phyloP scores from a whole-genome alignment of 2,329 filamentous ascomycete species.

The Biscogniauxia marginata region DNA sequence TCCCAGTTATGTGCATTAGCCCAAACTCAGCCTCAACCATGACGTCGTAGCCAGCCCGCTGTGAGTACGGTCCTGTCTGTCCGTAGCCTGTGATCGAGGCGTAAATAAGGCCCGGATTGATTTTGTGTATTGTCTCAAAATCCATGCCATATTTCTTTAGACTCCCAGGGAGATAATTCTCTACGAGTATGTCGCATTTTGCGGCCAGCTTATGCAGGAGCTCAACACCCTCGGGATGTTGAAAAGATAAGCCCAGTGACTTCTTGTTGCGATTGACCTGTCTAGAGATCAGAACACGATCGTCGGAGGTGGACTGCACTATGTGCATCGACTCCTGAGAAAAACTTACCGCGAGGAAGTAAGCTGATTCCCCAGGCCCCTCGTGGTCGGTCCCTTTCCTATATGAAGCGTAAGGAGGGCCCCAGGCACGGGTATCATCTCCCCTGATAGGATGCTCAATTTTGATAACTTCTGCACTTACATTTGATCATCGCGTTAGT shows the following conservation, averaged over 20 bases:
- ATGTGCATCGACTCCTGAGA: neutral
- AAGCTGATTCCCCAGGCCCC: constrained; percentile 88
- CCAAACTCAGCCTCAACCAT: constrained; percentile 99
- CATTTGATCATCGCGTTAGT: constrained; percentile 30
- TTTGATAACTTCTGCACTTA: constrained; percentile 92
- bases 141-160: constrained; percentile 90
- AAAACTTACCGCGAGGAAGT: constrained; percentile 76
- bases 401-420: constrained; percentile 87
- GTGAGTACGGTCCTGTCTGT: constrained; percentile 86
- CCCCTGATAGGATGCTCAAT: constrained; percentile 89
- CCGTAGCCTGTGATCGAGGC: constrained; percentile 97
- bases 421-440: constrained; percentile 95
- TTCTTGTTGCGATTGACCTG: constrained; percentile 98
- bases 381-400: constrained; percentile 54
- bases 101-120: constrained; percentile 88
- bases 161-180: constrained; percentile 91
- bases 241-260: constrained; percentile 87
- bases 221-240: constrained; percentile 76
- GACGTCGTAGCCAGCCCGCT: constrained; percentile 92
- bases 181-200: constrained; percentile 88
- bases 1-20: constrained; percentile 96
- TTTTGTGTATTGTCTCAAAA: constrained; percentile 73
- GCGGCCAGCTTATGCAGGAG: constrained; percentile 83
- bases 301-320: neutral
- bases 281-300: neutral